Evolutionary conservation across 2,329 filamentous ascomycete species (phyloP), one percentile per base, ranked within the genome.

Genomic region (Diaporthe nobilis): DNA sequence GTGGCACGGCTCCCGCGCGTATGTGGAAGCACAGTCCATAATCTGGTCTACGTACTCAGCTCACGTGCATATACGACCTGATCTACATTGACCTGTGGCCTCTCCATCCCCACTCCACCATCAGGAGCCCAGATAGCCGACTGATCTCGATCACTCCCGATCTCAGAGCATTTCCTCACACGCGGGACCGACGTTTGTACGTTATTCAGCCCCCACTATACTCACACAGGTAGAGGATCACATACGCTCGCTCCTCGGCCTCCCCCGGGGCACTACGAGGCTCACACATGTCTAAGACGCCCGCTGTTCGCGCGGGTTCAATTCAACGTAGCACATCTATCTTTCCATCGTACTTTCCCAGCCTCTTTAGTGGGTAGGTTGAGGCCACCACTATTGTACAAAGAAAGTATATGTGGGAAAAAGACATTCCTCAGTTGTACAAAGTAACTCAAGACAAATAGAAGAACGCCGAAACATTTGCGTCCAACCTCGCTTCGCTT

Each of bases 401-500:
- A 42, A 55, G 34, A 70, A 65, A 22, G 42, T 63, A 7, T 63
- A 17, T 37, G 31, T 68, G 8, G 49, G 44, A n/a, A 39, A 39
- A 51, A 10, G 44, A 39, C 65, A 68, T 4, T 42, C 34, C 34
- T 70, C 49, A 13, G 60, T 73, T 28, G 44, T 55, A 72, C 71
- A 72, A 44, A 37, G 49, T 70, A 70, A 70, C 49, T 42, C 47
- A 49, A 49, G 61, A 67, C 61, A 67, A 34, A 25, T 12, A 44
- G 10, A 15, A 49, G 20, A 49, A 47, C 42, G 25, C 42, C 47
- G n/a, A 42, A 68, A 55, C 47, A 53, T 53, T 55, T 31, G 25
- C 65, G 65, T 55, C 65, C 65, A 42, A 25, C 47, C 47, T 68
- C 65, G 63, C 63, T 68, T 68, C 25, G 49, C 65, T 70, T 55